Evolutionary conservation across 148 eudicot genomes (phyloP), one percentile per base, ranked within the genome.

Genomic region (Persicaria maculosa): DNA sequence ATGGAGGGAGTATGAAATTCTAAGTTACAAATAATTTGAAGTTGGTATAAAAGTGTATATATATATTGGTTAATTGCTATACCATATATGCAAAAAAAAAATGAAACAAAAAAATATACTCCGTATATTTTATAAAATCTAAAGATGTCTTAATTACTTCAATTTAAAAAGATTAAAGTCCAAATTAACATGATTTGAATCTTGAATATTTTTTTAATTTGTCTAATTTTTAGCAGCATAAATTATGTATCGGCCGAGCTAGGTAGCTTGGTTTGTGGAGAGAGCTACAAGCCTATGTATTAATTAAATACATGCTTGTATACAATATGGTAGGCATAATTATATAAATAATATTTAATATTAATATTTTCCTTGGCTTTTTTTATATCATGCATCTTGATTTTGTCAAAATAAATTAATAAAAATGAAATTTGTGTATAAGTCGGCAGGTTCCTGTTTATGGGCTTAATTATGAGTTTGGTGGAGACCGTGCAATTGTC

Each of bases 401-500:
- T 59, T 59, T 25, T 25, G 43, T 22, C 67, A 59, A 59, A 59
- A 31, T 31, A 31, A 31, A 31, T 9, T 22, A 20, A 4, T 36
- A 40, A 59, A 59, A 59, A 25, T 15, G 43, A 59, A 9, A 25
- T 1, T 59, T 7, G 62, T 57, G 10, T 57, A 57, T 1, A 57
- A 1, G 62, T 36, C 50, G 67, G 76, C 70, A 78, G 44, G 15
- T 81, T 82, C 81, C 84, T 76, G 65, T 75, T 67, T 71, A 84
- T 84, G 87, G 84, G 86, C 69, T 65, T 86, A 80, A 86, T 82
- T 50, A 83, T 82, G 86, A 80, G 77, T 69, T 74, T 59, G 25
- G 54, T 71, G 73, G 54, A 80, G 74, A 65, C 67, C 59, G 80
- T 82, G 82, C 81, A 68, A 45, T 25, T 43, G 44, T 25, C 71